Evolutionary conservation across 2,329 filamentous ascomycete species (phyloP).

Genomic region (Epicoccum nigrum): DNA sequence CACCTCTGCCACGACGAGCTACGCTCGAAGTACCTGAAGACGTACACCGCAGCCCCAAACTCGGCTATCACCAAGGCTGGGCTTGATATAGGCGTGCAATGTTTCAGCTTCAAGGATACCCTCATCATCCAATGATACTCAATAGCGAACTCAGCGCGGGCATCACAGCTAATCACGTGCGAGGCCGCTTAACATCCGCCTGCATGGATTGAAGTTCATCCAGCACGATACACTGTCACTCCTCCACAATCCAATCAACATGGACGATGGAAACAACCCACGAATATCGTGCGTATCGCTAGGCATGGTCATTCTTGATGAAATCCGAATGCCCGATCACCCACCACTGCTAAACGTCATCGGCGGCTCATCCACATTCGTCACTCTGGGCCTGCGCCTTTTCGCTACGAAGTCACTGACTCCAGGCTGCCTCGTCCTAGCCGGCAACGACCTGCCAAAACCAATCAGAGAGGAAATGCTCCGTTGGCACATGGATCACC

Average conservation of each 20-base stretch:
- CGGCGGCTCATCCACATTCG: slow-evolving; percentile 27
- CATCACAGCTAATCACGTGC: no score
- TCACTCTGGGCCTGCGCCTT: slow-evolving; percentile 21
- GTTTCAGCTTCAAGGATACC: no score
- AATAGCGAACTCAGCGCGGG: no score
- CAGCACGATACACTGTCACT: neutral
- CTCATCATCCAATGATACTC: no score
- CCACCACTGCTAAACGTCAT: slow-evolving; percentile 23
- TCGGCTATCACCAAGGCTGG: neutral
- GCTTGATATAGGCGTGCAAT: neutral
- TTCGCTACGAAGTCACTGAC: slow-evolving; percentile 8
- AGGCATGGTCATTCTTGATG: slow-evolving; percentile 32
- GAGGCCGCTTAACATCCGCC: neutral
- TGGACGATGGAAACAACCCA: neutral
- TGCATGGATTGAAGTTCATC: neutral
- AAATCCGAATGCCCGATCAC: slow-evolving; percentile 24
- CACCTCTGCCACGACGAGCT: slow-evolving; percentile 16
- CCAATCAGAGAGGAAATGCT: slow-evolving; percentile 6
- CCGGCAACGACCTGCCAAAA: slow-evolving; percentile 26
- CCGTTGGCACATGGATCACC: slow-evolving; percentile 10
- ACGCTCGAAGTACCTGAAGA: slow-evolving; percentile 32
- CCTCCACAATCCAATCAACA: neutral
- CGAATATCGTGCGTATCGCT: slow-evolving; percentile 20
- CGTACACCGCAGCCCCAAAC: slow-evolving; percentile 18
- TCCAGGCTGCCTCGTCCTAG: slow-evolving; percentile 28